phyloP scores from a whole-genome alignment of 768 basidiomycete species.

The Trametes meyenii region DNA sequence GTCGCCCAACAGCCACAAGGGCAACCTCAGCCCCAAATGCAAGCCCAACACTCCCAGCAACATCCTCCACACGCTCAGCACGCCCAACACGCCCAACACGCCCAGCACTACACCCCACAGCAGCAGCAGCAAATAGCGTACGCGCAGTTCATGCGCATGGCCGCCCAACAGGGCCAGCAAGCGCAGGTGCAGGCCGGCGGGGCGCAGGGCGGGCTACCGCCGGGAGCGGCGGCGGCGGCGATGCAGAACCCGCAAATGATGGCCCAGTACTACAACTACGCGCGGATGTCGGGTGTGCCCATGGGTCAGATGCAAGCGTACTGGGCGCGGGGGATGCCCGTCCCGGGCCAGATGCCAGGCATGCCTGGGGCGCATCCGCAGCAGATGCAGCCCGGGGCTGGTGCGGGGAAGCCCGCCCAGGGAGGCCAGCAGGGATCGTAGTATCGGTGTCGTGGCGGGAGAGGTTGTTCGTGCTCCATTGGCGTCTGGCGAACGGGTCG shows the following conservation, averaged over 20 bases:
- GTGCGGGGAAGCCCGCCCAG: conserved; percentile 27
- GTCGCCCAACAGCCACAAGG: conserved; percentile 23
- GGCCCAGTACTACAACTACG: conserved; percentile 24
- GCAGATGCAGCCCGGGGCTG: conserved; percentile 26
- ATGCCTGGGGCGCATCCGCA: conserved; percentile 27
- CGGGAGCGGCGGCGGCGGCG: conserved; percentile 23
- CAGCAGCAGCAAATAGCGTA: conserved; percentile 22
- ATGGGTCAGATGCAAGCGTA: conserved; percentile 20
- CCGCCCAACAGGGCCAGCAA: conserved; percentile 10
- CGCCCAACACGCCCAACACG: conserved; percentile 18
- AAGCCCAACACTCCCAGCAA: conserved; percentile 1
- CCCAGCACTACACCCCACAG: conserved; percentile 29
- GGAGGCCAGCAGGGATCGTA: conserved; percentile 33
- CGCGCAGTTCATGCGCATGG: conserved; percentile 16
- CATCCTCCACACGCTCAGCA: conserved; percentile 19
- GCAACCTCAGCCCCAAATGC: conserved; percentile 26
- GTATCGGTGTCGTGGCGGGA: neutral
- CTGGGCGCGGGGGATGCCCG: conserved; percentile 28
- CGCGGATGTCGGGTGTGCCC: conserved; percentile 25
- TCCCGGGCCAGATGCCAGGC: conserved; percentile 17
- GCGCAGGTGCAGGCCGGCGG: conserved; percentile 22
- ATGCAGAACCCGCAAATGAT: conserved; percentile 28
- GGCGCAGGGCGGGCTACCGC: conserved; percentile 18
- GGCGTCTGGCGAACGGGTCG: conserved; percentile 20
- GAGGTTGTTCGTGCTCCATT: conserved; percentile 5